Conservation (phyloP, 441 rosid genomes). For the Cnidoscolus chayamansa region DNA sequence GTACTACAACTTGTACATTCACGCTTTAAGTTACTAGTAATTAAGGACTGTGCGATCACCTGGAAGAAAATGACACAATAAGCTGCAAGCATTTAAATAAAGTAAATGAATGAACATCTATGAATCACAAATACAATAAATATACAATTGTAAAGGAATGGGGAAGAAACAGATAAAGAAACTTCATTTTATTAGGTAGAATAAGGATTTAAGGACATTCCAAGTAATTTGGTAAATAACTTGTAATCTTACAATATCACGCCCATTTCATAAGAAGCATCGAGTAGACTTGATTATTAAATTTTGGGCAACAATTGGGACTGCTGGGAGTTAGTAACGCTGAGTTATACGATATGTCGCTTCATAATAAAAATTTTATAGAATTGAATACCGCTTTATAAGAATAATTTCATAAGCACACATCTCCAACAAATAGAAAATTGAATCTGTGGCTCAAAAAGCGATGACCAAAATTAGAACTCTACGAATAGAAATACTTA, state of each 20-base stretch:
- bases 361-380: background rate
- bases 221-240: background rate
- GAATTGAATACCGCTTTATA: too few relatives aligned
- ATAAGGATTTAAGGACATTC: background rate
- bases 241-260: background rate
- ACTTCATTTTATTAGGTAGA: background rate
- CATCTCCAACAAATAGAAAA: background rate
- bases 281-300: background rate
- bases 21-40: conserved; percentile 46
- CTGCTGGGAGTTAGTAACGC: background rate
- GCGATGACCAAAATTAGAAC: background rate
- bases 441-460: background rate
- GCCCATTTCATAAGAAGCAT: background rate
- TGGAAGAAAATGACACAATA: conserved; percentile 26
- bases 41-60: conserved; percentile 64
- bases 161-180: background rate
- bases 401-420: background rate
- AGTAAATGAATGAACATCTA: background rate
- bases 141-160: background rate
- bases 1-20: conserved; percentile 67
- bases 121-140: conserved; percentile 11
- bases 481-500: background rate
- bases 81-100: conserved; percentile 6
- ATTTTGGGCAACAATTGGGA: background rate
- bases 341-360: background rate